phyloP scores from a whole-genome alignment of 176 grass and related monocot species.

The Oryza longistaminata region DNA sequence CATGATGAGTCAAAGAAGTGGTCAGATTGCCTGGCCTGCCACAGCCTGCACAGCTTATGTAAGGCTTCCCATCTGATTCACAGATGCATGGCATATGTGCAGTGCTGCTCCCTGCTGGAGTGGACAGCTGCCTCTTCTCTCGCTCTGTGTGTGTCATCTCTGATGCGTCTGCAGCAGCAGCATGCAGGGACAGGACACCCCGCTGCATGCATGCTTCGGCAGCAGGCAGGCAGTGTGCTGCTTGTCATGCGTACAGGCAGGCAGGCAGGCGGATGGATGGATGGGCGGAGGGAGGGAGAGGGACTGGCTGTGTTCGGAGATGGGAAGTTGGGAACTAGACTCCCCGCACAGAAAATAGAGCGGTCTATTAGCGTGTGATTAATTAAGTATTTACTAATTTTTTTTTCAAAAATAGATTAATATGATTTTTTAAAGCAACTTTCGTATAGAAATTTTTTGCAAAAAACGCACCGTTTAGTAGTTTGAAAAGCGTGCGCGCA shows the following conservation, averaged over 20 bases:
- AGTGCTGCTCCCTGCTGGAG: conserved; percentile 9
- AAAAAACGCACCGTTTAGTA: too few relatives aligned
- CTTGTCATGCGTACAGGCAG: conserved; percentile 19
- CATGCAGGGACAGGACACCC: neutral
- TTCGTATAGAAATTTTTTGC: too few relatives aligned
- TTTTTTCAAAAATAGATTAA: too few relatives aligned
- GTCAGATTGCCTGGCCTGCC: neutral
- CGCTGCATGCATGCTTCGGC: conserved; percentile 13
- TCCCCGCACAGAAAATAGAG: too few relatives aligned
- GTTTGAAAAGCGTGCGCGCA: too few relatives aligned
- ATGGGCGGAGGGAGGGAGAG: too few relatives aligned
- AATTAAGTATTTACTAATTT: too few relatives aligned
- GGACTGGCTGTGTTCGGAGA: too few relatives aligned
- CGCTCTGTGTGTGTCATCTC: neutral
- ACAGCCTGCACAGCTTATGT: neutral
- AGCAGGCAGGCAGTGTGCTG: conserved; percentile 17
- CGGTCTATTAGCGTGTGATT: too few relatives aligned
- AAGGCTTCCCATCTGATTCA: conserved; percentile 31
- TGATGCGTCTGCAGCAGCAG: neutral
- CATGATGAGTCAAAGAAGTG: conserved; percentile 48
- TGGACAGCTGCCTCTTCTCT: too few relatives aligned
- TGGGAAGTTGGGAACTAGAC: too few relatives aligned
- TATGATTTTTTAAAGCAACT: too few relatives aligned
- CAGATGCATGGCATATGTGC: conserved; percentile 41
- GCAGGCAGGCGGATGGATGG: neutral